Percentiles rank a stretch among this genome's conserved stretches.
Conservation (phyloP, 2,329 filamentous ascomycete species). For the Colletotrichum phormii region DNA sequence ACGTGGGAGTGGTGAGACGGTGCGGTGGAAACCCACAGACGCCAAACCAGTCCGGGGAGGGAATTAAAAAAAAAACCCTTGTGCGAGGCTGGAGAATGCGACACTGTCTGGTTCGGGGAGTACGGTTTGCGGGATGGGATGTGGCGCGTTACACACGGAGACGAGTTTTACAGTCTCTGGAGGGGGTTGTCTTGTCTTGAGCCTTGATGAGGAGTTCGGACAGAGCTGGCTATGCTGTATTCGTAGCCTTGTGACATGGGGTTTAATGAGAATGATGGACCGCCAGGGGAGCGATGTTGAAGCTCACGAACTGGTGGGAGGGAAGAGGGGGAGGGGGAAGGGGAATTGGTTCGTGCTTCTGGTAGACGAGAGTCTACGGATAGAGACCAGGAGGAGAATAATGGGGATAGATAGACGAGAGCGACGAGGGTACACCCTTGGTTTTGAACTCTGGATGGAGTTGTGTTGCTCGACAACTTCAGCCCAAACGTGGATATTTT, state of each 20-base stretch:
- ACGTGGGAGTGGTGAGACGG: slow-evolving; percentile 5
- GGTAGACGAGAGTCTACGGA: neutral
- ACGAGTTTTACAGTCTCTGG: neutral
- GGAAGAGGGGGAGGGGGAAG: neutral
- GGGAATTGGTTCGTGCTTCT: neutral
- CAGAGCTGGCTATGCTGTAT: neutral
- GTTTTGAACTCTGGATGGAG: neutral
- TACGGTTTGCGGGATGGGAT: neutral
- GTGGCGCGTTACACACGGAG: neutral
- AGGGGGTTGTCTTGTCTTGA: neutral
- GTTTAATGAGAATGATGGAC: slow-evolving; percentile 4
- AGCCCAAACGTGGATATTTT: neutral
- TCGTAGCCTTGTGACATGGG: neutral
- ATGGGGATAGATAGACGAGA: neutral
- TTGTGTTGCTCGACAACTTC: neutral
- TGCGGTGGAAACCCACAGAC: slow-evolving; percentile 9
- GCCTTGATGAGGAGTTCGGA: neutral
- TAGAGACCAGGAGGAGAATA: neutral
- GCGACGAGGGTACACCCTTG: neutral
- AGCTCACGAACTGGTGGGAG: slow-evolving; percentile 16
- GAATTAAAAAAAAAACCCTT: slow-evolving; percentile 10
- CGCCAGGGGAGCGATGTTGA: neutral
- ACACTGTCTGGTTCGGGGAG: neutral
- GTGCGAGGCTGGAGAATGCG: slow-evolving; percentile 21
- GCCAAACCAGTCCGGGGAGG: neutral